These are phyloP conservation scores for Prunus fruticosa DNA, from an alignment of 306 rosid species.

Conservation along the genomic window DNA sequence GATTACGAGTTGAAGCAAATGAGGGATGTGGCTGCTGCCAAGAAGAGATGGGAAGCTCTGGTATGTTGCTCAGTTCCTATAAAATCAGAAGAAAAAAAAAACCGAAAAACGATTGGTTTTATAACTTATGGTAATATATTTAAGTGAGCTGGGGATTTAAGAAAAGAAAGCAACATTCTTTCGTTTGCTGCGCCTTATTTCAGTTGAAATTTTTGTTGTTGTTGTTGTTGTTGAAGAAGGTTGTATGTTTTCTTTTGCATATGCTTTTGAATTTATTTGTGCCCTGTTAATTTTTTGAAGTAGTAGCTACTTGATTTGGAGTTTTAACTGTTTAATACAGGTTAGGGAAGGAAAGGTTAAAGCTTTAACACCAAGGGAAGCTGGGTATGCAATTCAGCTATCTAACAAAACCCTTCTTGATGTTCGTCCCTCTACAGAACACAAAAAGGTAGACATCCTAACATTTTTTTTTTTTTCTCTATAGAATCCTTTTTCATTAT, in stretches of 20 bases:
- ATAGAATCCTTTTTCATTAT: neutral
- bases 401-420: constrained; percentile 85
- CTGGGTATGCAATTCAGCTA: constrained; percentile 92
- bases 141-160: neutral
- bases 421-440: constrained; percentile 89
- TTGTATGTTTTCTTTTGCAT: neutral
- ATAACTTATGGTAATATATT: neutral
- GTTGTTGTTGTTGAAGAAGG: neutral
- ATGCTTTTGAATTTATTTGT: constrained; percentile 15
- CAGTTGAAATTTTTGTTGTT: neutral
- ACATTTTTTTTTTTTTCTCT: constrained; percentile 6
- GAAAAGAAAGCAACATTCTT: neutral
- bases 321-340: constrained; percentile 33
- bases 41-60: constrained; percentile 95
- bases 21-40: constrained; percentile 92
- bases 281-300: neutral
- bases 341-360: constrained; percentile 80
- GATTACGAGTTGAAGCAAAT: constrained; percentile 86
- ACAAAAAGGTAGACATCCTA: constrained; percentile 53
- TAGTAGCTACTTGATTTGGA: neutral
- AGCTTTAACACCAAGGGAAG: constrained; percentile 79
- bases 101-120: neutral
- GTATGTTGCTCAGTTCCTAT: constrained; percentile 37
- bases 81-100: neutral
- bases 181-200: neutral